Evolutionary conservation across 352 stramenopile species (phyloP), one percentile per base, ranked within the genome.

Genomic region (Aphanomyces euteiches): DNA sequence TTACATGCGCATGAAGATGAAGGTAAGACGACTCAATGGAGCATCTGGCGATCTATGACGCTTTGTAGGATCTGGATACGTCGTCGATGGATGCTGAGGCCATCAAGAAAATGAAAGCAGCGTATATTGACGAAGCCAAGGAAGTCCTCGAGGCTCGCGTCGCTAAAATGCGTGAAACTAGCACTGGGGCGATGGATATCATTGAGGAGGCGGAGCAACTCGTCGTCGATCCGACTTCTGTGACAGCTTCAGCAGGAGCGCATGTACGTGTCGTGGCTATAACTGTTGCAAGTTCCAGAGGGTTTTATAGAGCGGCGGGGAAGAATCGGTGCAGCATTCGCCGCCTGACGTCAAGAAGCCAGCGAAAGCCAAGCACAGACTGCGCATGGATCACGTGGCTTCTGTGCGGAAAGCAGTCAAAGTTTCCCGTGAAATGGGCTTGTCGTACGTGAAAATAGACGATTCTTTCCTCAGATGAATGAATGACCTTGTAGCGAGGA

Each of bases 1-100:
- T 66, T 95, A 95, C 75, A 95, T 95, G 87, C 85, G 87, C 40
- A 58, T 95, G 47, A 93, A 95, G 76, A 95, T 95, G 87, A 95
- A 95, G 69, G 50, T 58, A 58, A 10, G 50, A 58, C 13, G 8
- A 28, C 28, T 28, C 28, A 28, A 28, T 28, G 28, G 28, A 28
- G 28, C 28, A 28, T 28, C 28, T 28, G 28, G 28, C 2, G 28
- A 28, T 28, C 45, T 15, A 1, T 53, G 45, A n/a, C 45, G 45
- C 13, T 53, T 15, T 53, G 28, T 58, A 58, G 54, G 83, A 93
- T 38, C 87, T 93, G 63, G 91, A 86, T 38, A 93, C 84, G 7
- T 81, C 85, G 4, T 82, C 90, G 28, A 90, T 95, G 81, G 87
- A 95, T 63, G 81, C 79, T 1, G 87, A 95, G 34, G 88, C 81